These are phyloP conservation scores for Ustilago trichophora DNA, from an alignment of 1,284 basidiomycete species.

Conservation along the genomic window DNA sequence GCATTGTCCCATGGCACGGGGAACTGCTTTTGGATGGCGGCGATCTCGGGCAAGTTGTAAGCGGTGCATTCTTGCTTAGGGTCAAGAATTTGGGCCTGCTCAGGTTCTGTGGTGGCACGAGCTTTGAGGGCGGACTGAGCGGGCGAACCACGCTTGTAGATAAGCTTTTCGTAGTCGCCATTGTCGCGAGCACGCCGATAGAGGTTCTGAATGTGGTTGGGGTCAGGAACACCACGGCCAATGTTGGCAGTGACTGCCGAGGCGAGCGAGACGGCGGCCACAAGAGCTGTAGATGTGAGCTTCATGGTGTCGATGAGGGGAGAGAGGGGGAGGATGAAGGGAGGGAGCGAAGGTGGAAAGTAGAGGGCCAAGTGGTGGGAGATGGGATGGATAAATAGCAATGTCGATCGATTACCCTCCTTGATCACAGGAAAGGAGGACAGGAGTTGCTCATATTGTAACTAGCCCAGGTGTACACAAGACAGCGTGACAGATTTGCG, in stretches of 20 bases:
- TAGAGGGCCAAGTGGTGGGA: not conserved
- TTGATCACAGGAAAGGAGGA: no score
- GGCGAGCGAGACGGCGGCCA: slow-evolving; percentile 37
- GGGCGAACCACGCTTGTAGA: slow-evolving; percentile 35
- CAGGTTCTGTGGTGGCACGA: slow-evolving; percentile 47
- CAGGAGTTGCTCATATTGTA: no score
- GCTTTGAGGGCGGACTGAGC: slow-evolving; percentile 15
- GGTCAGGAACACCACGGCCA: slow-evolving; percentile 50
- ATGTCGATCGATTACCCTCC: no score
- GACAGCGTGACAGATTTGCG: no score
- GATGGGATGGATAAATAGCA: slow-evolving; percentile 6
- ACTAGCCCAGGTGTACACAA: no score
- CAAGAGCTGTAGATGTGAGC: slow-evolving; percentile 35
- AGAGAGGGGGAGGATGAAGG: not conserved
- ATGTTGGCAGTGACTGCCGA: slow-evolving; percentile 45
- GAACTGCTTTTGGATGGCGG: slow-evolving; percentile 43
- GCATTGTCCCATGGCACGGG: slow-evolving; percentile 66
- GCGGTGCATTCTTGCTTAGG: slow-evolving; percentile 49
- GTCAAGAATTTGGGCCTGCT: slow-evolving; percentile 37
- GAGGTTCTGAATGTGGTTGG: slow-evolving; percentile 34
- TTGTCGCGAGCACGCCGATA: slow-evolving; percentile 40
- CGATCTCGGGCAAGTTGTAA: slow-evolving; percentile 52
- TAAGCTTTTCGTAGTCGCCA: slow-evolving; percentile 44
- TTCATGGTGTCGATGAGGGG: slow-evolving; percentile 24
- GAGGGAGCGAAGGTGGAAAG: not conserved